phyloP scores from a whole-genome alignment of 768 basidiomycete species.

The Amanita molliuscula region DNA sequence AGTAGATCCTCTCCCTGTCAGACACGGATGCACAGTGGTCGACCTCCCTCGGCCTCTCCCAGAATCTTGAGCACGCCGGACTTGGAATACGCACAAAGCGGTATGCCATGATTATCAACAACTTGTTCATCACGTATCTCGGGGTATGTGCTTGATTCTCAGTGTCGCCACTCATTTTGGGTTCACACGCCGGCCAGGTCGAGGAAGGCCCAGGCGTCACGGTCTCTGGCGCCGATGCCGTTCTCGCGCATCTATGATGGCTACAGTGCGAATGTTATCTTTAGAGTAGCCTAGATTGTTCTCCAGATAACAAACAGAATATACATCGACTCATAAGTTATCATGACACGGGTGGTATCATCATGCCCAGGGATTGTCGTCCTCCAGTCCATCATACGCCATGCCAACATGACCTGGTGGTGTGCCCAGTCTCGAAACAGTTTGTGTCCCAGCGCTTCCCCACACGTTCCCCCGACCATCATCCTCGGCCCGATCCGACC shows the following conservation, averaged over 20 bases:
- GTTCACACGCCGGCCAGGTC: constrained; percentile 22
- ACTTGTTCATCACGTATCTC: constrained; percentile 60
- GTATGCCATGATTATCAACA: constrained; percentile 57
- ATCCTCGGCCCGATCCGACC: constrained; percentile 16
- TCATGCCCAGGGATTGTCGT: constrained; percentile 54
- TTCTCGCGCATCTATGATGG: constrained; percentile 32
- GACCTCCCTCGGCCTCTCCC: constrained; percentile 37
- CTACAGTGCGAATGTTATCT: no score
- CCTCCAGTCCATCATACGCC: constrained; percentile 29
- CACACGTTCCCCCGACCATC: constrained; percentile 14
- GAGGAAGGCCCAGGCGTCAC: constrained; percentile 40
- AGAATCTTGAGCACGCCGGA: constrained; percentile 38
- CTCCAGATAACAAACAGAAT: not conserved
- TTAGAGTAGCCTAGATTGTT: no score
- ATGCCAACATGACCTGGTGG: constrained; percentile 36
- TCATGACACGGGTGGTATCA: constrained; percentile 4
- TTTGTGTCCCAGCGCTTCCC: not conserved
- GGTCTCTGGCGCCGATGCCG: constrained; percentile 47
- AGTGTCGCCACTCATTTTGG: not conserved
- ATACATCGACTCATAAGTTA: not conserved
- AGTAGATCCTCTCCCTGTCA: constrained; percentile 48
- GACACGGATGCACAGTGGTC: constrained; percentile 52
- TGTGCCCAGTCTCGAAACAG: constrained; percentile 26
- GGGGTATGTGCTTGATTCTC: constrained; percentile 27
- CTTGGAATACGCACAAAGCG: constrained; percentile 51